Percentiles rank a stretch among this genome's conserved stretches.
Conservation (phyloP, 1,284 basidiomycete species). For the Cutaneotrichosporon mucoides region DNA sequence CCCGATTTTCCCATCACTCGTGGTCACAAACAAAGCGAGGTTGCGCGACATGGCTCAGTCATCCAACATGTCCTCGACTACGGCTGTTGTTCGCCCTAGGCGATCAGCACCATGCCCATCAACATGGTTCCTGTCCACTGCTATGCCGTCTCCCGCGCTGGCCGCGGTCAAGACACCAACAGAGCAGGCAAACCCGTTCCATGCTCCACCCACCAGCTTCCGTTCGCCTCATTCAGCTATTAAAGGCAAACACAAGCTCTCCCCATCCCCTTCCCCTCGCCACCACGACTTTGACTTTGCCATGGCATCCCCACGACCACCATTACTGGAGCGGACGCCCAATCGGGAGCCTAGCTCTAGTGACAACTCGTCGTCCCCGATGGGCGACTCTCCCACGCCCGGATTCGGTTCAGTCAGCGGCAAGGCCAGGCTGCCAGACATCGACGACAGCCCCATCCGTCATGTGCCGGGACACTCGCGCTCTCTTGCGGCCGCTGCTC, state of each 20-base stretch:
- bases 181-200: slow-evolving; percentile 12
- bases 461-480: slow-evolving; percentile 42
- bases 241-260: slow-evolving; percentile 43
- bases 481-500: slow-evolving; percentile 24
- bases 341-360: slow-evolving; percentile 3
- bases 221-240: slow-evolving; percentile 11
- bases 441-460: slow-evolving; percentile 37
- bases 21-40: background rate
- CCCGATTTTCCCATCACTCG: background rate
- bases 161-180: slow-evolving; percentile 5
- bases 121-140: background rate
- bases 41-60: background rate
- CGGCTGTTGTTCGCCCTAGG: background rate
- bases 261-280: slow-evolving; percentile 36
- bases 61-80: background rate
- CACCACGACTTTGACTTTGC: slow-evolving; percentile 45
- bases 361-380: slow-evolving; percentile 28
- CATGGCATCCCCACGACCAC: slow-evolving; percentile 36
- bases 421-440: slow-evolving; percentile 37
- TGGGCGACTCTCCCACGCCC: slow-evolving; percentile 39
- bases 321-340: slow-evolving; percentile 8
- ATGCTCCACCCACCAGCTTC: slow-evolving; percentile 11
- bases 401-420: slow-evolving; percentile 39
- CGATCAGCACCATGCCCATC: background rate
- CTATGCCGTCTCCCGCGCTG: slow-evolving; percentile 2